These are phyloP conservation scores for Cyanidioschyzon merolae DNA, from an alignment of 23 red algal genomes.

Conservation along the genomic window DNA sequence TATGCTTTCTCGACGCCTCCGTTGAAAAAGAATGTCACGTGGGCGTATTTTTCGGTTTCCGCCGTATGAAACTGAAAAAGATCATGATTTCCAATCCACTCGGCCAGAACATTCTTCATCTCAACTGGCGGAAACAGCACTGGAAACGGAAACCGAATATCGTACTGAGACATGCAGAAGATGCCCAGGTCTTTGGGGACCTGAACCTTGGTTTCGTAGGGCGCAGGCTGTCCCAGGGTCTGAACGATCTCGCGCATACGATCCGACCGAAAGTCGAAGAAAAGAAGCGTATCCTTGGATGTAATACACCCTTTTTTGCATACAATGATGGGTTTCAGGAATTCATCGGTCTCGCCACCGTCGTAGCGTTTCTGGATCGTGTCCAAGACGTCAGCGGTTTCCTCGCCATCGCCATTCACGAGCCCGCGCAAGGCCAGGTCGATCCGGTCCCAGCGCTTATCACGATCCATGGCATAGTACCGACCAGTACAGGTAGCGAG, in stretches of 20 bases:
- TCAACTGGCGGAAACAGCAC: constrained; percentile 10
- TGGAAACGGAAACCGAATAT: constrained; percentile 20
- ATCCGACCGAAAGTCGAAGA: constrained; percentile 86
- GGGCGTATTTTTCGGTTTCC: constrained; percentile 87
- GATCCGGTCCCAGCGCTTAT: constrained; percentile 14
- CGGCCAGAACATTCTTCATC: constrained; percentile 25
- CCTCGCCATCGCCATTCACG: constrained; percentile 11
- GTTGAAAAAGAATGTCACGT: constrained; percentile 95
- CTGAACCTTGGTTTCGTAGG: constrained; percentile 11
- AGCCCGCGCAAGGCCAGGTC: constrained; percentile 2
- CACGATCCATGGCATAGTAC: constrained; percentile 16
- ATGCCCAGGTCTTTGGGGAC: constrained; percentile 9
- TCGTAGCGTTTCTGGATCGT: constrained; percentile 27
- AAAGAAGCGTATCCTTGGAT: constrained; percentile 68
- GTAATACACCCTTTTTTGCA: constrained; percentile 23
- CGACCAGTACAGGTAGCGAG: constrained; percentile 47
- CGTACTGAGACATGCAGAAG: constrained; percentile 29
- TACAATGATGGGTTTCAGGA: constrained; percentile 22
- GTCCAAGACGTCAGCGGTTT: background rate
- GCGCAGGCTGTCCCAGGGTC: background rate
- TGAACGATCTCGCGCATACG: constrained; percentile 28
- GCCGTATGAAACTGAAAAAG: constrained; percentile 48
- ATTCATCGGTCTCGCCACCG: constrained; percentile 18
- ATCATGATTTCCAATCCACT: constrained; percentile 47
- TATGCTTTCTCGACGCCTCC: constrained; percentile 70